phyloP scores from a whole-genome alignment of 2,329 filamentous ascomycete species.

The Xylaria sp. region DNA sequence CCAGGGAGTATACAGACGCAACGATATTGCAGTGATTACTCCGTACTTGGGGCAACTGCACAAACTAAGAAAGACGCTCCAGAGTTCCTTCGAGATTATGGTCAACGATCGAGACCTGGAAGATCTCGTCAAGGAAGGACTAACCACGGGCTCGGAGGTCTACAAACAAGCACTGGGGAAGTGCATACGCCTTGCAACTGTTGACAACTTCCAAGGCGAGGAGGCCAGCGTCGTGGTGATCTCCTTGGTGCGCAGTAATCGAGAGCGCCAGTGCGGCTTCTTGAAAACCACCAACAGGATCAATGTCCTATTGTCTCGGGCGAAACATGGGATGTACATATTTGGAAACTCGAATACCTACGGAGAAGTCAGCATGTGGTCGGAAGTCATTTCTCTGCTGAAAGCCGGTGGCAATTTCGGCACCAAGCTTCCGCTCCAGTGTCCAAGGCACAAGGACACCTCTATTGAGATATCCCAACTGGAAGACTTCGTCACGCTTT shows the following conservation, averaged over 20 bases:
- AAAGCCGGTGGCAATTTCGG: conserved; percentile 50
- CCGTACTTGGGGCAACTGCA: too few species aligned
- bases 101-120: conserved; percentile 70
- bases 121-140: conserved; percentile 64
- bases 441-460: conserved; percentile 60
- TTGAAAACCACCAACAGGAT: conserved; percentile 67
- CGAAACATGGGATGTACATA: conserved; percentile 70
- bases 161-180: conserved; percentile 54
- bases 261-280: conserved; percentile 61
- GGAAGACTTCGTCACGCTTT: conserved; percentile 57
- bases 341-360: conserved; percentile 68
- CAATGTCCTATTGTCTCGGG: conserved; percentile 69
- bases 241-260: conserved; percentile 70
- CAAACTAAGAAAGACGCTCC: too few species aligned
- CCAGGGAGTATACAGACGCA: too few species aligned
- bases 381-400: conserved; percentile 57
- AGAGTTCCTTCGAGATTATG: too few species aligned
- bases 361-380: conserved; percentile 63
- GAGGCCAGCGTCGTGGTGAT: conserved; percentile 73
- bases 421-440: conserved; percentile 47
- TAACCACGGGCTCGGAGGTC: conserved; percentile 54
- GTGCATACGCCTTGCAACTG: conserved; percentile 68
- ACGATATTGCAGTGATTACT: too few species aligned
- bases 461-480: conserved; percentile 53
- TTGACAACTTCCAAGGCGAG: conserved; percentile 81